phyloP scores from a whole-genome alignment of 768 basidiomycete genomes.

The Mycena metata region DNA sequence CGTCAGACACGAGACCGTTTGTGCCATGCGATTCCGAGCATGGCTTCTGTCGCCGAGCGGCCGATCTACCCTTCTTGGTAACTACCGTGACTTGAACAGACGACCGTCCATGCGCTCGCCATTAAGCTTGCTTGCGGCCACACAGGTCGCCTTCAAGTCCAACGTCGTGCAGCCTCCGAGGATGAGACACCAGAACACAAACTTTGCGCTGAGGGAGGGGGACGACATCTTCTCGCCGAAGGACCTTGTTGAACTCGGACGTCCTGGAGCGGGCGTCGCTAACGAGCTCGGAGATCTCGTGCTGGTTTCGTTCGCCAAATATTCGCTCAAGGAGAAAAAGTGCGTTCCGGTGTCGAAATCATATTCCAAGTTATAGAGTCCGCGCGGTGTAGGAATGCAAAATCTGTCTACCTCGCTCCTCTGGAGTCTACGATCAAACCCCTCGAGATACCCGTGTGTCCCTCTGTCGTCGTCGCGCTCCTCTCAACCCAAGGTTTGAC shows the following conservation, averaged over 20 bases:
- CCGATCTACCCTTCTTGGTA: conserved; percentile 7
- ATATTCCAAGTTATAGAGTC: neutral
- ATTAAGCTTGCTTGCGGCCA: conserved; percentile 64
- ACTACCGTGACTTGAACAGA: neutral
- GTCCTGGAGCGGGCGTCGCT: conserved; percentile 76
- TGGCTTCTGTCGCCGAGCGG: neutral
- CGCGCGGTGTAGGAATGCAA: conserved; percentile 68
- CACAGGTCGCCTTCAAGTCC: conserved; percentile 62
- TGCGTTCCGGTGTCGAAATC: conserved; percentile 51
- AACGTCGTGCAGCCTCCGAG: conserved; percentile 42
- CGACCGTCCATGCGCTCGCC: conserved; percentile 64
- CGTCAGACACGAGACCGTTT: conserved; percentile 2
- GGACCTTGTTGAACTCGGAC: conserved; percentile 76
- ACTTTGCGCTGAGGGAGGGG: conserved; percentile 72
- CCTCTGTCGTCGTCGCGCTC: neutral
- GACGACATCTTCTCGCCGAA: conserved; percentile 76
- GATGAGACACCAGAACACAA: conserved; percentile 47
- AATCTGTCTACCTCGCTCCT: conserved; percentile 73
- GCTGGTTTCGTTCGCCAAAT: conserved; percentile 74
- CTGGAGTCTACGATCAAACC: conserved; percentile 65
- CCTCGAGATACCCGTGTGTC: conserved; percentile 66
- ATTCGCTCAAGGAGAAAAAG: conserved; percentile 82
- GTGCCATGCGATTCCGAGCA: conserved; percentile 22
- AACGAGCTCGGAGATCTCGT: conserved; percentile 79
- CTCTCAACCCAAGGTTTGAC: neutral